Evolutionary conservation across 2,329 filamentous ascomycete genomes (phyloP).

Genomic region (Aspergillus persii): DNA sequence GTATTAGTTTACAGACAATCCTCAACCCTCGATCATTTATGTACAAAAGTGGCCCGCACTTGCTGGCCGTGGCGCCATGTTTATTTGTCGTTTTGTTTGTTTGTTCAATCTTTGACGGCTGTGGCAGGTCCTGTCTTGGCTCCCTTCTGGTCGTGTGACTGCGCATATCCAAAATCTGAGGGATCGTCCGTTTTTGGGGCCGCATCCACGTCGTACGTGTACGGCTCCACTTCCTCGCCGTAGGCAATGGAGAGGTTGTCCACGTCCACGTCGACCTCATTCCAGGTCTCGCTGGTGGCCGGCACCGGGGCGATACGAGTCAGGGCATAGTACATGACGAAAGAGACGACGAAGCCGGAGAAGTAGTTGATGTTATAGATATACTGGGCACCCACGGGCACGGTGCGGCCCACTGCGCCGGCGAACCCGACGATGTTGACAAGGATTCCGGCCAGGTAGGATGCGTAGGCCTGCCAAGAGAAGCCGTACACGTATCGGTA

Average conservation of each 20-base stretch:
- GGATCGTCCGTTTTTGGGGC: conserved; percentile 7
- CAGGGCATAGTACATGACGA: conserved; percentile 65
- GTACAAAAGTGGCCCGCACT: not conserved
- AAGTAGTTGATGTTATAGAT: conserved; percentile 94
- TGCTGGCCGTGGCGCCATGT: no score
- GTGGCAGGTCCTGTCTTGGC: conserved; percentile 14
- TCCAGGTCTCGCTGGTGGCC: conserved; percentile 71
- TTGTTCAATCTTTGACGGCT: not conserved
- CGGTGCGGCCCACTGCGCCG: conserved; percentile 68
- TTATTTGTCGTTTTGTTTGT: no score
- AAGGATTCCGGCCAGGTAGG: conserved; percentile 78
- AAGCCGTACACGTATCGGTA: conserved; percentile 75
- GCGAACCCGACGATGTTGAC: conserved; percentile 92
- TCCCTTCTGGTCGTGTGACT: conserved; percentile 22
- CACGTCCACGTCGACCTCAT: conserved; percentile 60
- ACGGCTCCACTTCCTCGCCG: conserved; percentile 29
- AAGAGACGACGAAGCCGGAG: conserved; percentile 71
- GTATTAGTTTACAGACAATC: not conserved
- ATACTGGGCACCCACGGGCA: conserved; percentile 77
- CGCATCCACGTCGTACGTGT: conserved; percentile 21
- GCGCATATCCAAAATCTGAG: not conserved
- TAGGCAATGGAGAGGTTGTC: conserved; percentile 31
- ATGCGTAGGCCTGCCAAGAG: conserved; percentile 78
- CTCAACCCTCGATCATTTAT: not conserved
- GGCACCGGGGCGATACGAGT: conserved; percentile 70